These are phyloP conservation scores for Myxozyma vanderwaltii DNA, from an alignment of 805 yeast genomes.

Conservation along the genomic window DNA sequence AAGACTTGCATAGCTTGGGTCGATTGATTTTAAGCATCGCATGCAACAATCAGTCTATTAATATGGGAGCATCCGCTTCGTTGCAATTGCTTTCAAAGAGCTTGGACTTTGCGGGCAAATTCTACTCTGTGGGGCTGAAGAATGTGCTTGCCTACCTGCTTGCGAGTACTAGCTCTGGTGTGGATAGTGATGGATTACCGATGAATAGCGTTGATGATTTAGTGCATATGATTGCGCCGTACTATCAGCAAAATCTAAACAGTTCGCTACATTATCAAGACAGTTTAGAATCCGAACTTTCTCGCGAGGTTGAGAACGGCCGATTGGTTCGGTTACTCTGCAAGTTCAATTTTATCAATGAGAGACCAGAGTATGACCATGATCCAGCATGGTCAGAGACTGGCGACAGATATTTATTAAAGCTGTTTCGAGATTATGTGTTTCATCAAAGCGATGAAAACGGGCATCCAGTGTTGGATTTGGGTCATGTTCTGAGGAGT, in stretches of 20 bases:
- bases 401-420: slow-evolving; percentile 71
- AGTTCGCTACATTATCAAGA: slow-evolving; percentile 37
- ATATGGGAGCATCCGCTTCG: slow-evolving; percentile 6
- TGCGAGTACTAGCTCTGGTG: neutral
- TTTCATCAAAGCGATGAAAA: slow-evolving; percentile 80
- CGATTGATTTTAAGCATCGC: slow-evolving; percentile 59
- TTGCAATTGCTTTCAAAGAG: slow-evolving; percentile 11
- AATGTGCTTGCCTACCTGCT: slow-evolving; percentile 22
- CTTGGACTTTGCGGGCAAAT: slow-evolving; percentile 17
- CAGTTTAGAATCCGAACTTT: slow-evolving; percentile 46
- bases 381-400: slow-evolving; percentile 69
- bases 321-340: slow-evolving; percentile 78
- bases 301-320: slow-evolving; percentile 83
- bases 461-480: slow-evolving; percentile 77
- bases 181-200: slow-evolving; percentile 11
- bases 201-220: slow-evolving; percentile 34
- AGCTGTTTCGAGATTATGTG: slow-evolving; percentile 77
- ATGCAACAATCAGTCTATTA: slow-evolving; percentile 15
- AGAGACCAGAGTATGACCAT: slow-evolving; percentile 65
- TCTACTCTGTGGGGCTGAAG: slow-evolving; percentile 24
- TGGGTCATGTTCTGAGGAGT: slow-evolving; percentile 75
- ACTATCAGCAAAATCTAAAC: slow-evolving; percentile 35
- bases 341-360: slow-evolving; percentile 76
- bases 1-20: slow-evolving; percentile 66
- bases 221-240: slow-evolving; percentile 37